A percentile compares a stretch with the other conserved stretches of the same genome.
Conservation (phyloP, 78 protist species). For the Polysphondylium violaceum region DNA sequence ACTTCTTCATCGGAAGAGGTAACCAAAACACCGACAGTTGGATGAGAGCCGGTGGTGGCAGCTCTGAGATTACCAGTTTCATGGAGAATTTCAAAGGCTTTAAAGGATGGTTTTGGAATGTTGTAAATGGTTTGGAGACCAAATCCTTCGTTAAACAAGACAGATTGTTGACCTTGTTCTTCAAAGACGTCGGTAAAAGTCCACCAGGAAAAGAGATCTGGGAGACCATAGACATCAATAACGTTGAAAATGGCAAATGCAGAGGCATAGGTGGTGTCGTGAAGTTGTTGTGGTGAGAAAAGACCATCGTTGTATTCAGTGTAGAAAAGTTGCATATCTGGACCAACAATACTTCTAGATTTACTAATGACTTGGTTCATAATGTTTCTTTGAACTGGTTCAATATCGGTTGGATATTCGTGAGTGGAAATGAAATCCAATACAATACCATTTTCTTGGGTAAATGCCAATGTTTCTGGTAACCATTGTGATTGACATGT, state of each 20-base stretch:
- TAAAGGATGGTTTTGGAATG: slow-evolving; percentile 71
- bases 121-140: slow-evolving; percentile 62
- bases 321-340: slow-evolving; percentile 48
- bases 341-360: slow-evolving; percentile 42
- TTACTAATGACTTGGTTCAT: slow-evolving; percentile 55
- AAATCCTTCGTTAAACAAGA: slow-evolving; percentile 60
- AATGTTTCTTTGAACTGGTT: slow-evolving; percentile 53
- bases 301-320: slow-evolving; percentile 77
- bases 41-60: slow-evolving; percentile 31
- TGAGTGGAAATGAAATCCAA: slow-evolving; percentile 70
- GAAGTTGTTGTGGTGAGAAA: slow-evolving; percentile 10
- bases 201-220: slow-evolving; percentile 77
- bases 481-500: slow-evolving; percentile 69
- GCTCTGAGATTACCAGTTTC: slow-evolving; percentile 62
- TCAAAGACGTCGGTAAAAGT: slow-evolving; percentile 73
- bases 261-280: slow-evolving; percentile 62
- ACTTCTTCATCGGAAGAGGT: slow-evolving; percentile 1
- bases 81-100: slow-evolving; percentile 71
- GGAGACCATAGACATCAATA: slow-evolving; percentile 68
- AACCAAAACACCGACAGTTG: slow-evolving; percentile 66
- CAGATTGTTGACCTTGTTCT: slow-evolving; percentile 74
- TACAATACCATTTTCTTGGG: slow-evolving; percentile 8
- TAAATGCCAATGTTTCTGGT: slow-evolving; percentile 49
- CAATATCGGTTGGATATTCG: slow-evolving; percentile 79
- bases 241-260: slow-evolving; percentile 68